Evolutionary conservation across 176 grass and related monocot species (phyloP).

Genomic region (Carex parvula): DNA sequence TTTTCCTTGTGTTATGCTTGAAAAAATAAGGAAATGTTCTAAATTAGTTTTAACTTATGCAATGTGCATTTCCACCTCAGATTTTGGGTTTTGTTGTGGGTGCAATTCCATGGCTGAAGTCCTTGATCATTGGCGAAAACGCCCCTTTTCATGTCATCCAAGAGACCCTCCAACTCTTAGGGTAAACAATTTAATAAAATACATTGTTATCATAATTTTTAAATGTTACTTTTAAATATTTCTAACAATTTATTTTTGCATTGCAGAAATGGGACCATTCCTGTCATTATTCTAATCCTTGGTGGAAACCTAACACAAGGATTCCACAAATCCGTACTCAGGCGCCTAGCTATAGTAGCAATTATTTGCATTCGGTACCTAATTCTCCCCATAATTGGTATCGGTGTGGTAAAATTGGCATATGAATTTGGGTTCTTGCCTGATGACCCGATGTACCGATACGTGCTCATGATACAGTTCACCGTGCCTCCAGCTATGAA

Average conservation of each 20-base stretch:
- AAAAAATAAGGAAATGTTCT: background rate
- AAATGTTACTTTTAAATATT: background rate
- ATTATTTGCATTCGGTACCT: constrained; percentile 64
- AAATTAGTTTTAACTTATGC: background rate
- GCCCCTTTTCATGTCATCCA: constrained; percentile 47
- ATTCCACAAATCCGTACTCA: constrained; percentile 54
- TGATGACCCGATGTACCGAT: constrained; percentile 63
- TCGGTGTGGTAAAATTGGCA: constrained; percentile 44
- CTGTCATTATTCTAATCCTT: constrained; percentile 83
- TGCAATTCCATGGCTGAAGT: constrained; percentile 44
- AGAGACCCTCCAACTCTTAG: constrained; percentile 60
- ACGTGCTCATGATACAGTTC: constrained; percentile 85
- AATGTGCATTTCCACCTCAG: constrained; percentile 28
- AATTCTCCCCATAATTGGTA: constrained; percentile 57
- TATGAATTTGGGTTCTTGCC: constrained; percentile 56
- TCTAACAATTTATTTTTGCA: background rate
- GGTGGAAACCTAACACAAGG: constrained; percentile 84
- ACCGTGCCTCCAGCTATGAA: constrained; percentile 83
- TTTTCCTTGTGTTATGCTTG: background rate
- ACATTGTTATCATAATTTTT: background rate
- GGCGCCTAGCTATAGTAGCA: constrained; percentile 32
- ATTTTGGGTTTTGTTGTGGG: constrained; percentile 66
- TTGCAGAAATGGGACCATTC: constrained; percentile 71
- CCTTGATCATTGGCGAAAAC: constrained; percentile 29
- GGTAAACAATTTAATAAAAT: constrained; percentile 29